Evolutionary conservation across 441 rosid species (phyloP), one percentile per base, ranked within the genome.

Genomic region (Theobroma grandiflorum): DNA sequence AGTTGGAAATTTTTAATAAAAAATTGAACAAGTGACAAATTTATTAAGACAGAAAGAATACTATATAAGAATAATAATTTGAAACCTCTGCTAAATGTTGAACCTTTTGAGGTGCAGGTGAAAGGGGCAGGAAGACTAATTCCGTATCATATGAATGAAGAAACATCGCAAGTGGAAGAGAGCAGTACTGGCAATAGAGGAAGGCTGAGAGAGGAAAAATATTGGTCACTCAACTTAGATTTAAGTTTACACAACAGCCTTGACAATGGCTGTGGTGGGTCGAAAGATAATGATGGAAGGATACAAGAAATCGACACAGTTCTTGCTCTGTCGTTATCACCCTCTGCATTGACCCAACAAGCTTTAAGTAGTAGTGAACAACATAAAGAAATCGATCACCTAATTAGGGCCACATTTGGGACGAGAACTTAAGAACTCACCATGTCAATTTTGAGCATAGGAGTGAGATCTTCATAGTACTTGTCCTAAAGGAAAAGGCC

Each of bases 401-500:
- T 49, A 75, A 31, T 80, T 45, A 45, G 50, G 83, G 80, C 65
- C 33, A 79, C 72, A 69, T 84, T 82, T 81, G 85, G 75, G 88
- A 84, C 63, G 85, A 89, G 89, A 86, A 89, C 90, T 89, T 86
- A 68, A 86, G 90, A 88, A 86, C 92, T 87, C 85, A 45, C 83
- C 85, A 68, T 45, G 80, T 63, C 69, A 45, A 71, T 65, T 76
- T 79, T 11, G 77, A 63, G 79, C 75, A 74, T 57, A 66, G 81
- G 83, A 80, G 82, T 85, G 86, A 88, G 88, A 89, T 88, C 90
- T 86, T 84, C 76, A 81, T n/a, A 83, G 92, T 89, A 89, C 92
- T 89, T 85, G 40, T 74, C 84, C 38, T 59, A 6, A 14, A 58
- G n/a, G 20, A n/a, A 10, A 62, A 62, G 50, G 50, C 50, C 50